These are phyloP conservation scores for Actinidia arguta DNA, from an alignment of 179 eudicot genomes.

Conservation along the genomic window DNA sequence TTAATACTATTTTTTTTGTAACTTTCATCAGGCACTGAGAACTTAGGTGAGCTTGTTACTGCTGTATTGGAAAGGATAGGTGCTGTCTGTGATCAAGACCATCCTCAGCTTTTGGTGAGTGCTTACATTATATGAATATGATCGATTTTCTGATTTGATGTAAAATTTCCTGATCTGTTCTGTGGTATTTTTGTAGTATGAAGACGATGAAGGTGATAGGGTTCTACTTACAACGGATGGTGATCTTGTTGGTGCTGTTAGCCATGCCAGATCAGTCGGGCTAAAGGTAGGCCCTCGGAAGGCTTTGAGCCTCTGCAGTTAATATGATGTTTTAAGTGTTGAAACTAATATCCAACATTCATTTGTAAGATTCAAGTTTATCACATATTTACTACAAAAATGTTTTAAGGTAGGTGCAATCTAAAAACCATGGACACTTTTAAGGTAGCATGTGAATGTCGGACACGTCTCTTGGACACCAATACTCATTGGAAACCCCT, in stretches of 20 bases:
- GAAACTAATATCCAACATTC: neutral
- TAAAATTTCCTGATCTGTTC: neutral
- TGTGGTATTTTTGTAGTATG: constrained; percentile 58
- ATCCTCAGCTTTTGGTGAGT: constrained; percentile 82
- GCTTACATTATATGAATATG: constrained; percentile 1
- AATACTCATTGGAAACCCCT: no score
- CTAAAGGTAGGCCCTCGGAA: constrained; percentile 61
- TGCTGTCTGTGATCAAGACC: constrained; percentile 41
- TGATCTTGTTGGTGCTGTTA: constrained; percentile 84
- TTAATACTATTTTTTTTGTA: neutral
- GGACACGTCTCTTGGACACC: no score
- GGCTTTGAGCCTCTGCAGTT: neutral
- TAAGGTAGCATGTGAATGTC: no score
- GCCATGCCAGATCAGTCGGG: constrained; percentile 80
- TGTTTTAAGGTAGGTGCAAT: no score
- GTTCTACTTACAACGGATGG: constrained; percentile 84
- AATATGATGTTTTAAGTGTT: neutral
- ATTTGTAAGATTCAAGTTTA: neutral
- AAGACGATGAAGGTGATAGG: constrained; percentile 95
- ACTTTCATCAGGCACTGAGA: constrained; percentile 66
- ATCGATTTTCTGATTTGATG: neutral
- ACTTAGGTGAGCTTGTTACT: constrained; percentile 76
- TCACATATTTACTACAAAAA: no score
- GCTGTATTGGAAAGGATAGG: constrained; percentile 82
- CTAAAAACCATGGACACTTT: no score